Percentiles rank a stretch among this genome's conserved stretches.
Evolutionary conservation across 2,329 filamentous ascomycete species (phyloP).

Genomic region (Pseudogymnoascus sp.): DNA sequence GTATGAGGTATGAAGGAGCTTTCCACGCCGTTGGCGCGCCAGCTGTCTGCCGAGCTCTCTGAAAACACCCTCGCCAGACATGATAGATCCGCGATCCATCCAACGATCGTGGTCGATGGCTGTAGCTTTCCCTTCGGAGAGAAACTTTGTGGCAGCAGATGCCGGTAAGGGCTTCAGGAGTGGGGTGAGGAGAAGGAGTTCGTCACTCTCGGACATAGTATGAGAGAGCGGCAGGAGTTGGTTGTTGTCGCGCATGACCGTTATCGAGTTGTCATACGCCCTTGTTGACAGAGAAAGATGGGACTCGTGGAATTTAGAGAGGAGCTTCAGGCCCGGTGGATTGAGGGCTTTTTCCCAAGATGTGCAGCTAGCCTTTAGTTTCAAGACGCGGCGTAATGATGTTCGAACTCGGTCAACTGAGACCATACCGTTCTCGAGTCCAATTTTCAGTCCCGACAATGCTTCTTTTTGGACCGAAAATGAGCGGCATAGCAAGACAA

Average conservation of each 20-base stretch:
- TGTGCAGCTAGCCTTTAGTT: conserved; percentile 77
- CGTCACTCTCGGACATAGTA: conserved; percentile 75
- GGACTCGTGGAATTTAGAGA: conserved; percentile 73
- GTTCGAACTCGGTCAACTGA: conserved; percentile 70
- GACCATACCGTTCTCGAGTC: conserved; percentile 85
- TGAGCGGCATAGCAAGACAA: conserved; percentile 80
- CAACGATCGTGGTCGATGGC: conserved; percentile 45
- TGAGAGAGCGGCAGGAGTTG: conserved; percentile 74
- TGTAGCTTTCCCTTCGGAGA: conserved; percentile 43
- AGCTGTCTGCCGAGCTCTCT: conserved; percentile 79
- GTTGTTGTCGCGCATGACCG: conserved; percentile 83
- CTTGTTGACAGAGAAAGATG: conserved; percentile 75
- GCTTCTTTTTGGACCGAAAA: conserved; percentile 87
- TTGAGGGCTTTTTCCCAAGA: conserved; percentile 90
- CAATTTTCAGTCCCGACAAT: conserved; percentile 80
- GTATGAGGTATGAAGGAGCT: conserved; percentile 88
- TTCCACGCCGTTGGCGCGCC: conserved; percentile 77
- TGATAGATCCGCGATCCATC: conserved; percentile 55
- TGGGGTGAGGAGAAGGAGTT: conserved; percentile 81
- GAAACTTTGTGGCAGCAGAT: conserved; percentile 70
- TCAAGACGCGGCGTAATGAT: conserved; percentile 70
- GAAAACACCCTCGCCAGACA: conserved; percentile 92
- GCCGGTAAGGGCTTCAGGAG: conserved; percentile 88
- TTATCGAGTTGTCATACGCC: conserved; percentile 89
- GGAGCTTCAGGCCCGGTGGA: conserved; percentile 67